These are phyloP conservation scores for Stachybotrys echinatus DNA, from an alignment of 2,329 filamentous ascomycete species.

Conservation along the genomic window DNA sequence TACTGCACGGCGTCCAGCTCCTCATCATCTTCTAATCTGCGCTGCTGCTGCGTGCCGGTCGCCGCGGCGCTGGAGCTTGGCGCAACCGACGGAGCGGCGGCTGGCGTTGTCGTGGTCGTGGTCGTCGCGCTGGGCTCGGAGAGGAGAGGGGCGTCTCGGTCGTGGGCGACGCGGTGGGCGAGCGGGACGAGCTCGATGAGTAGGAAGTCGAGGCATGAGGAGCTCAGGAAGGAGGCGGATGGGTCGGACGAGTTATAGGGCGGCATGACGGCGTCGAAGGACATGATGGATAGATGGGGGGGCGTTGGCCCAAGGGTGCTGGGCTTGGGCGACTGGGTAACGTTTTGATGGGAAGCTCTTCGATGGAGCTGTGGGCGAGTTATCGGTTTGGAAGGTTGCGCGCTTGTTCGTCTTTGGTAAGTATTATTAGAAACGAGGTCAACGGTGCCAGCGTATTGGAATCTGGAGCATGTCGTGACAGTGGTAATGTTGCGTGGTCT, in stretches of 20 bases:
- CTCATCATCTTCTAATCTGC: conserved; percentile 64
- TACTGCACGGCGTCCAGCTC: conserved; percentile 80
- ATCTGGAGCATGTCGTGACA: no score
- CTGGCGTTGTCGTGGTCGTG: conserved; percentile 14
- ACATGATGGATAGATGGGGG: conserved; percentile 61
- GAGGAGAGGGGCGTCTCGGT: conserved; percentile 52
- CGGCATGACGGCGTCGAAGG: conserved; percentile 65
- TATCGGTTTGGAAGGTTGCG: no score
- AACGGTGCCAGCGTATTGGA: no score
- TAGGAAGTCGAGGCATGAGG: conserved; percentile 87
- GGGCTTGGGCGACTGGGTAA: background rate
- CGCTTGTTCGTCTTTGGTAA: no score
- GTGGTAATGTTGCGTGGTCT: no score
- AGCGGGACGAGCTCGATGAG: conserved; percentile 96
- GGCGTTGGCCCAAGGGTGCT: background rate
- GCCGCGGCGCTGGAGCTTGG: conserved; percentile 18
- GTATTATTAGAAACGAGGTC: no score
- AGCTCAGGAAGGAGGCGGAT: conserved; percentile 68
- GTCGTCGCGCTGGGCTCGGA: conserved; percentile 10
- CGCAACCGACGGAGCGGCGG: conserved; percentile 7
- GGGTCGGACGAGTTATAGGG: conserved; percentile 70
- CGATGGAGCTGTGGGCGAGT: no score
- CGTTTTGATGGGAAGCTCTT: background rate
- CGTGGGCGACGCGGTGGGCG: conserved; percentile 77
- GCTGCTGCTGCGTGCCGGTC: conserved; percentile 8